Conservation (phyloP, 2,329 filamentous ascomycete genomes). For the Sarocladium brachiariae region DNA sequence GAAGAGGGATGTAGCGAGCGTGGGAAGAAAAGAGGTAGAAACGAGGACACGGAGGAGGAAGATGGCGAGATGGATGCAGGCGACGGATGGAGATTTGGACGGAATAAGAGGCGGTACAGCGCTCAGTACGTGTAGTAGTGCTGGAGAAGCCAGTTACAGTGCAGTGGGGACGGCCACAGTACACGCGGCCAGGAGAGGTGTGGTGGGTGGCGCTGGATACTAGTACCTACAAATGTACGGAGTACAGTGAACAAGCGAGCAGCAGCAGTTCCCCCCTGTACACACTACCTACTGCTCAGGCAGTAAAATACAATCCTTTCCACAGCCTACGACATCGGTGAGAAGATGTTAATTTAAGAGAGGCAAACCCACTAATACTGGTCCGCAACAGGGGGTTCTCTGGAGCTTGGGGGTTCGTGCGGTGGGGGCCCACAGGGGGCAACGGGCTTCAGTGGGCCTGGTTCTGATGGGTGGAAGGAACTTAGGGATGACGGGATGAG, state of each 20-base stretch:
- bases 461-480: background rate
- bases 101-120: too few species aligned
- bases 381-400: background rate
- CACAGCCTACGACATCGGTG: too few species aligned
- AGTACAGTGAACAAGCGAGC: too few species aligned
- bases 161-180: background rate
- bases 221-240: too few species aligned
- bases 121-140: background rate
- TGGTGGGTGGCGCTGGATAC: too few species aligned
- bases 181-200: background rate
- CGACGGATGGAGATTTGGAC: background rate
- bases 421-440: background rate
- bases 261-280: too few species aligned
- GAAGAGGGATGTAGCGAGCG: conserved; percentile 4
- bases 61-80: background rate
- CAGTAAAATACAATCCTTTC: too few species aligned
- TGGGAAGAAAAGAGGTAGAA: conserved; percentile 6
- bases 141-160: background rate
- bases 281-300: too few species aligned
- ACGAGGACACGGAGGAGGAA: background rate
- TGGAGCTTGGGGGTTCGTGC: conserved; percentile 1
- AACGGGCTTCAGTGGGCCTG: conserved; percentile 2
- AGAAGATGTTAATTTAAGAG: too few species aligned
- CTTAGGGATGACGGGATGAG: background rate
- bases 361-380: too few species aligned